Base-by-base conservation (phyloP, 2,329 filamentous ascomycete genomes). In the Diplodia corticola region DNA sequence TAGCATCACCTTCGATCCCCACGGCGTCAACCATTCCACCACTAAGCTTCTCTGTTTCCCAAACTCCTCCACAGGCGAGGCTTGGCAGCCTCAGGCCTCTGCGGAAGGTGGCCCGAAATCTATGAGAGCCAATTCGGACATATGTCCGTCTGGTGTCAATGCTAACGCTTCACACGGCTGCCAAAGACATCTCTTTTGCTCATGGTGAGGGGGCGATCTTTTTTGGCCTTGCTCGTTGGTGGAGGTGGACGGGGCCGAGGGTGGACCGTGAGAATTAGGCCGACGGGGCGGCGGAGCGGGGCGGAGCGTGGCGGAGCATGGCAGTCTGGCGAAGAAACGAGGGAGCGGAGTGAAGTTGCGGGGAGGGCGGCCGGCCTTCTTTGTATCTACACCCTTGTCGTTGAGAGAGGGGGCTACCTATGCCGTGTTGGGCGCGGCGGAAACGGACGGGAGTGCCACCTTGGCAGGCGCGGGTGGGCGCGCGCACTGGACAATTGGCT, bases 1-100 rank as follows among this genome's bases (percentile, higher is more conserved):
- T 63, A 69, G 79, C 63, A 70, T 81, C n/a, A 70, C 74, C 9
- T 80, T 80, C 57, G 80, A 81, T 68, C 79, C 79, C 17, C 72
- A 79, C 20, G 79, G 78, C 4, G 72, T 81, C 7, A 76, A 75
- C 64, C 75, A 77, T 65, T 77, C 74, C 3, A 73, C 71, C 1
- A 77, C 77, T 0, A 49, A 61, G 5, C 50, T 77, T 0, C 69
- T 67, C 3, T 80, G 78, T 65, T 79, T 79, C 61, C 73, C 77
- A 1, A 68, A 76, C 17, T n/a, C 15, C n/a, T 26, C 30, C 2
- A 12, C 50, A 5, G 22, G 50, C 15, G 24, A 54, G 30, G 50
- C 50, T 17, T 54, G 50, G 50, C 15, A 24, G 13, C 50, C 28
- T 13, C 50, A 54, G 22, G 24, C 17, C 3, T 28, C 24, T 1